Base-by-base conservation (phyloP, 2,329 filamentous ascomycete genomes). In the Trematosphaeria pertusa region DNA sequence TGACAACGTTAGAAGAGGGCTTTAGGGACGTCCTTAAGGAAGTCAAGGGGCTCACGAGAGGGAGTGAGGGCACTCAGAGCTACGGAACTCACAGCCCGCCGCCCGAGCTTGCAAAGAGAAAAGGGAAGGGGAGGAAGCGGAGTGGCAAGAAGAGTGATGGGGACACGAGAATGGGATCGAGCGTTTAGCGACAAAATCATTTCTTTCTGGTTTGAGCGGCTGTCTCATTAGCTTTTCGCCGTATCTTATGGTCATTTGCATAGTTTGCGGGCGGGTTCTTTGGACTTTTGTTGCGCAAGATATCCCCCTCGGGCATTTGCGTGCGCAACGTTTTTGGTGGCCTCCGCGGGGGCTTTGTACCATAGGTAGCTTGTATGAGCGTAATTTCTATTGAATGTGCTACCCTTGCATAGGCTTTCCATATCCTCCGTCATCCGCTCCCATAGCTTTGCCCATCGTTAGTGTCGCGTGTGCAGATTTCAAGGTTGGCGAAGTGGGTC, bases 1-100 rank as follows among this genome's bases (percentile, higher is more conserved):
- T 97, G 91, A 94, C 94, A 69, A 93, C 88, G 6, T 79, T 97
- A 2, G 92, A 97, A 69, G 91, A 96, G 72, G 88, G 91, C 11
- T 93, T 97, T 69, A 82, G 88, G 2, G 90, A 96, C 49, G 87
- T 96, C n/a, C 83, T 91, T 46, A 85, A 84, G 52, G 90, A 94
- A 70, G 87, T 96, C 69, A 85, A 88, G 52, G 83, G 85, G 53
- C 74, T 83, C 67, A 83, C 77, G 71, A 71, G 69, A 53, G 70
- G 63, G 17, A 55, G 49, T 12, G 58, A 58, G 19, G 67, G 64
- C 9, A 64, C 61, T 10, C 56, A 58, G n/a, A 65, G 56, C 15
- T n/a, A n/a, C n/a, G n/a, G n/a, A n/a, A 64, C 61, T 10, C 56
- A 58, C 12, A 65, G 56, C 15, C 61, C 67, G 7, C 61, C 64